Conservation (phyloP, 495 filamentous ascomycete species). For the Choiromyces venosus region DNA sequence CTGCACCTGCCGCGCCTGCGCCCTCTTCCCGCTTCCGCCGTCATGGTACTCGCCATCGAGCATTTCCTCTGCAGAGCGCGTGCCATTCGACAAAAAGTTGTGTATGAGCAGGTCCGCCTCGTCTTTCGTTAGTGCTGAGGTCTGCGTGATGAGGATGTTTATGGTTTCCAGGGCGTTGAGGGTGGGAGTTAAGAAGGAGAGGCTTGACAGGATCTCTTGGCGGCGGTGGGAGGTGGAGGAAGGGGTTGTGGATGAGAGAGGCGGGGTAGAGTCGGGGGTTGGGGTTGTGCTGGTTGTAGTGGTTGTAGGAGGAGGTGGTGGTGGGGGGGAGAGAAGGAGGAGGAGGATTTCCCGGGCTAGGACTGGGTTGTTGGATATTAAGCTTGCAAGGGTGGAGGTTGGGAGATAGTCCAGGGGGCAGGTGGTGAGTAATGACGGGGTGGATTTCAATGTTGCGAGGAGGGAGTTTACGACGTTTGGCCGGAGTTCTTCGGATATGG, state of each 20-base stretch:
- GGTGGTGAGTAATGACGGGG: slow-evolving; percentile 16
- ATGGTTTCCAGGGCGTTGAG: slow-evolving; percentile 43
- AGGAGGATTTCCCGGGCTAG: slow-evolving; percentile 32
- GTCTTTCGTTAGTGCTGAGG: slow-evolving; percentile 16
- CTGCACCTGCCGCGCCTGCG: slow-evolving; percentile 42
- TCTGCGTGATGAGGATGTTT: slow-evolving; percentile 41
- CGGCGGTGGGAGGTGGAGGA: slow-evolving; percentile 19
- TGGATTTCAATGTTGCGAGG: slow-evolving; percentile 25
- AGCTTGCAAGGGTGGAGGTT: slow-evolving; percentile 17
- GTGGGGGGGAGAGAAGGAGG: slow-evolving; percentile 25
- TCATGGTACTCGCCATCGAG: slow-evolving; percentile 3
- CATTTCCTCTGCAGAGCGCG: slow-evolving; percentile 28
- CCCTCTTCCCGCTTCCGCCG: slow-evolving; percentile 22
- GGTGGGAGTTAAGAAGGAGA: slow-evolving; percentile 41
- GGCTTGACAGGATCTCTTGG: slow-evolving; percentile 24
- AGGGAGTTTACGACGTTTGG: slow-evolving; percentile 15
- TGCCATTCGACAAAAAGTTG: slow-evolving; percentile 30
- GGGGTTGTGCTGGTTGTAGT: background rate
- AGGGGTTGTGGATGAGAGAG: too few relatives aligned
- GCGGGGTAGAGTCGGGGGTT: background rate
- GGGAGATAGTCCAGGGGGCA: slow-evolving; percentile 36
- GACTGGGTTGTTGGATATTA: slow-evolving; percentile 24
- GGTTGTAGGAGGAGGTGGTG: background rate
- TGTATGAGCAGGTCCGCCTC: slow-evolving; percentile 29
- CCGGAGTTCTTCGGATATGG: slow-evolving; percentile 25